Percentiles rank a stretch among this genome's conserved stretches.
phyloP scores from a whole-genome alignment of 768 basidiomycete species.

The Tulasnella sp. region DNA sequence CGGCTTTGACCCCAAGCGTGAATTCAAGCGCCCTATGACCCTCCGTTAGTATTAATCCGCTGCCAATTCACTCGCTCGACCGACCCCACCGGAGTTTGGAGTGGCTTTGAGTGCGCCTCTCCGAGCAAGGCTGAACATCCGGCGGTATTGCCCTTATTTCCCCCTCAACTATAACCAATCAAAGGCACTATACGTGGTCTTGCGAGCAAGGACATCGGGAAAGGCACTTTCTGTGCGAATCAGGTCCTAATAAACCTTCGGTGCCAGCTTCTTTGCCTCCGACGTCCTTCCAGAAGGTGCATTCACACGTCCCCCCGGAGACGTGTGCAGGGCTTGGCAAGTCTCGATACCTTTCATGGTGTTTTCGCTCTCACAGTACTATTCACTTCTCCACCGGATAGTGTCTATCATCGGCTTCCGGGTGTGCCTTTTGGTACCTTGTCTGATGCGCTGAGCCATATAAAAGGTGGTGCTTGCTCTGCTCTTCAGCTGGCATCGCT shows the following conservation, averaged over 20 bases:
- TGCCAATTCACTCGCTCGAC: background rate
- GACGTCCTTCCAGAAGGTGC: background rate
- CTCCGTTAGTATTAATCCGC: background rate
- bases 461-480: background rate
- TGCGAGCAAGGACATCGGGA: background rate
- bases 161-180: background rate
- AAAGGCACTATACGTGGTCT: background rate
- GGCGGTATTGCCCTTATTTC: background rate
- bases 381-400: background rate
- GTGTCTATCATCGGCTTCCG: background rate
- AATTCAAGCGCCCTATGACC: background rate
- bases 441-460: background rate
- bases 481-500: background rate
- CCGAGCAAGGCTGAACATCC: background rate
- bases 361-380: background rate
- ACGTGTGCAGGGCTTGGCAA: background rate
- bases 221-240: slow-evolving; percentile 4
- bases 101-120: background rate
- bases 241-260: background rate
- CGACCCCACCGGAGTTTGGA: background rate
- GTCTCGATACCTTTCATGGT: background rate
- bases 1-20: background rate
- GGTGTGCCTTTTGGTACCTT: background rate
- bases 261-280: slow-evolving; percentile 4
- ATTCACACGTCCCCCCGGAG: background rate